Percentiles rank a stretch among this genome's conserved stretches.
Evolutionary conservation across 345 rosid species (phyloP).

Genomic region (Hypericum androsaemum): DNA sequence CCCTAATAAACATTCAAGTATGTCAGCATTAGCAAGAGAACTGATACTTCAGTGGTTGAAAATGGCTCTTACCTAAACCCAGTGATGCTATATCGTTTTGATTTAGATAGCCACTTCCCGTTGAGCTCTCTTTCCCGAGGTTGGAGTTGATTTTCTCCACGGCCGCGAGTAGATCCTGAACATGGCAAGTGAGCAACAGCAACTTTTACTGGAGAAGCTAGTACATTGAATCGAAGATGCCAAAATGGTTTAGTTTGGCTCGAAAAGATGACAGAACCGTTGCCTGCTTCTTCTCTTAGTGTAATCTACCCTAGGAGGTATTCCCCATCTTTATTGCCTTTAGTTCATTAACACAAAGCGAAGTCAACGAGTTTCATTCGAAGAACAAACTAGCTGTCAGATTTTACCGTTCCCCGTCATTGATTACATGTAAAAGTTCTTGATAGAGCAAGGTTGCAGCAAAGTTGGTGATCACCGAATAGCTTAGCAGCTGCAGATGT

Average conservation of each 20-base stretch:
- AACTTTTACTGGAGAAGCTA: no score
- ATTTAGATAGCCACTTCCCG: constrained; percentile 33
- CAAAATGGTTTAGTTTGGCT: background rate
- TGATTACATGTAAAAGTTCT: no score
- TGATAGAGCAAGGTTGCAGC: no score
- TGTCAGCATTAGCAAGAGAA: background rate
- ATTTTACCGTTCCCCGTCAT: no score
- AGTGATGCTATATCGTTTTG: constrained; percentile 63
- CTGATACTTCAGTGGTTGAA: background rate
- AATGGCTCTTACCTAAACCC: constrained; percentile 39
- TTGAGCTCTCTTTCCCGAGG: constrained; percentile 30
- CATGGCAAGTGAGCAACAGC: constrained; percentile 5
- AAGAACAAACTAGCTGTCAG: no score
- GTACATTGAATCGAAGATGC: no score
- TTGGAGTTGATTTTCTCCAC: constrained; percentile 54
- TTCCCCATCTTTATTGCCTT: no score
- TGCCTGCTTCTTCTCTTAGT: no score
- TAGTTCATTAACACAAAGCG: no score
- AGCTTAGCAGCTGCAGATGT: background rate
- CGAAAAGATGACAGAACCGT: no score
- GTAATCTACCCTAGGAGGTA: no score
- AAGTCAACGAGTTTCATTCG: no score
- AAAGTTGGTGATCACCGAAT: background rate
- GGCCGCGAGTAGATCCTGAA: constrained; percentile 59
- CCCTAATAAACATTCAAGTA: background rate